Conservation (phyloP, 495 filamentous ascomycete species). For the Podospora australis region DNA sequence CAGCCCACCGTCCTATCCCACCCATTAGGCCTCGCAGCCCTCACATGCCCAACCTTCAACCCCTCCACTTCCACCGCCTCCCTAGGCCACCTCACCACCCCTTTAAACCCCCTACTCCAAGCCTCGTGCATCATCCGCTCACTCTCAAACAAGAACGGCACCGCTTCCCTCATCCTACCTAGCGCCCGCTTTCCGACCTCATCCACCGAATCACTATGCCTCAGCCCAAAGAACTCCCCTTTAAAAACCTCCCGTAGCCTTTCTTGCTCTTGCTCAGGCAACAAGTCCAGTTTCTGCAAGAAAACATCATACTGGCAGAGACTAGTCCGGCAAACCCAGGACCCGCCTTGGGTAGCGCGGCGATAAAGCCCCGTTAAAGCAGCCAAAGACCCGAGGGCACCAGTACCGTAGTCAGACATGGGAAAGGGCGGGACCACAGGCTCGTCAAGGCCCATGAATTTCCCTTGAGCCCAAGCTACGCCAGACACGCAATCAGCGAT, state of each 20-base stretch:
- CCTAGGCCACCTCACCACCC: constrained; percentile 43
- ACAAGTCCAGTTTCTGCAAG: constrained; percentile 56
- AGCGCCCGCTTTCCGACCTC: constrained; percentile 62
- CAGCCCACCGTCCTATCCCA: constrained; percentile 43
- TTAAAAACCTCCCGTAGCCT: constrained; percentile 41
- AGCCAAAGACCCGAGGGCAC: constrained; percentile 56
- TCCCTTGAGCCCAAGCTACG: constrained; percentile 66
- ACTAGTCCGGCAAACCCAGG: constrained; percentile 55
- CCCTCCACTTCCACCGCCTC: constrained; percentile 48
- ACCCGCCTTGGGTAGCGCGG: constrained; percentile 56
- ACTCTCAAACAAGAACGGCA: constrained; percentile 44
- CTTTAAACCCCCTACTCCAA: constrained; percentile 44
- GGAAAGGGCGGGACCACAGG: constrained; percentile 77
- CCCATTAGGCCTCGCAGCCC: constrained; percentile 52
- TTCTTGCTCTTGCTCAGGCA: constrained; percentile 50
- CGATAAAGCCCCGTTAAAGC: constrained; percentile 57
- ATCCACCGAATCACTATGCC: constrained; percentile 67
- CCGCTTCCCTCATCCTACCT: constrained; percentile 49
- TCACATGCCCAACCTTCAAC: constrained; percentile 46
- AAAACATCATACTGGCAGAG: constrained; percentile 61
- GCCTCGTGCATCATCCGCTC: constrained; percentile 36
- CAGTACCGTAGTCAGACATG: constrained; percentile 76
- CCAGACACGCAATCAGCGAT: constrained; percentile 52
- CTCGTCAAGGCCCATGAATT: constrained; percentile 61
- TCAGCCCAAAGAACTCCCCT: constrained; percentile 58